These are phyloP conservation scores for Annona squamosa DNA, from an alignment of 164 flowering plant species.

Conservation along the genomic window DNA sequence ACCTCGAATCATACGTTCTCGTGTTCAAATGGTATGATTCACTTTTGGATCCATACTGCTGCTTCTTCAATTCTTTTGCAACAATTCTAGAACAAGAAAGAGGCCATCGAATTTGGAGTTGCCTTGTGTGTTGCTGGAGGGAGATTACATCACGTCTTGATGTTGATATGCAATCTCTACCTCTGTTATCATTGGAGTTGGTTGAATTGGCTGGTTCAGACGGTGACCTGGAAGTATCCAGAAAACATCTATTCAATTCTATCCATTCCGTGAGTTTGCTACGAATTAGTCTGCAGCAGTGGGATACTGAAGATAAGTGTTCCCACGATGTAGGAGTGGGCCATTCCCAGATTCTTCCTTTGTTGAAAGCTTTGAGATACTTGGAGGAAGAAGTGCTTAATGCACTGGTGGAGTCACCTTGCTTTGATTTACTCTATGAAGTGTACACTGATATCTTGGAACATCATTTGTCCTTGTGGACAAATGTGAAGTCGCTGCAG, in stretches of 20 bases:
- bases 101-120: constrained; percentile 63
- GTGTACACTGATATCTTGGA: constrained; percentile 49
- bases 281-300: constrained; percentile 51
- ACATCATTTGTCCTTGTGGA: constrained; percentile 58
- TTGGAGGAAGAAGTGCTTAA: constrained; percentile 59
- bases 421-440: constrained; percentile 40
- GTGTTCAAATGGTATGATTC: constrained; percentile 60
- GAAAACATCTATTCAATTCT: constrained; percentile 37
- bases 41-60: constrained; percentile 32
- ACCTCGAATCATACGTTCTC: constrained; percentile 44
- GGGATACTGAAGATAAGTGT: constrained; percentile 44
- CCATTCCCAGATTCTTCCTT: constrained; percentile 10
- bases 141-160: constrained; percentile 33
- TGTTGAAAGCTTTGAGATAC: constrained; percentile 37
- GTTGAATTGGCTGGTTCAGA: constrained; percentile 26
- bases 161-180: constrained; percentile 26
- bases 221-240: constrained; percentile 9
- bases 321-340: constrained; percentile 12
- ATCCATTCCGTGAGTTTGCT: constrained; percentile 38
- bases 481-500: constrained; percentile 24
- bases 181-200: constrained; percentile 55
- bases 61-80: constrained; percentile 35
- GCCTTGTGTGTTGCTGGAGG: constrained; percentile 24
- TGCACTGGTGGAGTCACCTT: constrained; percentile 36
- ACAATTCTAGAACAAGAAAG: constrained; percentile 31